Conservation (phyloP, 1,284 basidiomycete species). For the Coniferiporia weirii region DNA sequence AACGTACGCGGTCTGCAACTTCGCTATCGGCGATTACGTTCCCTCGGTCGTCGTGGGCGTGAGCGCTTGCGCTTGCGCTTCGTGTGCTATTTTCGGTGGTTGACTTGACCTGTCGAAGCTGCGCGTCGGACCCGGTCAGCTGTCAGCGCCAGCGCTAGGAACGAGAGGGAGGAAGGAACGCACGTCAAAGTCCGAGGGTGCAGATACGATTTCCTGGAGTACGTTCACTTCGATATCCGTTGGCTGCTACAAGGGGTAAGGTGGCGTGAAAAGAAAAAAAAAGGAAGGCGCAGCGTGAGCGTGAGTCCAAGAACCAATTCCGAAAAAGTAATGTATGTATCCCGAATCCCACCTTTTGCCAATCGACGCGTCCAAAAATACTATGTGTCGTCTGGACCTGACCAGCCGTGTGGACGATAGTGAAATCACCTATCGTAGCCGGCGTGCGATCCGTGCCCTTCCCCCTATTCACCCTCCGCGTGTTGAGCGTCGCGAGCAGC, state of each 20-base stretch:
- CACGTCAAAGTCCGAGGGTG: not conserved
- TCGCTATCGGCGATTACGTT: not conserved
- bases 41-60: too few species aligned
- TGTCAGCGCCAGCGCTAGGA: not conserved
- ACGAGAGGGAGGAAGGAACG: not conserved
- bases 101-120: not conserved
- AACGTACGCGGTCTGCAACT: not conserved
- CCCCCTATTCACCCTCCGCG: constrained; percentile 41
- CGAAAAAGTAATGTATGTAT: not conserved
- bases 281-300: too few species aligned
- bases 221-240: constrained; percentile 16
- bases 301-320: not conserved
- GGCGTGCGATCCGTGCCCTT: constrained; percentile 40
- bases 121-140: not conserved
- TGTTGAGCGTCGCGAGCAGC: constrained; percentile 61
- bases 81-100: too few species aligned
- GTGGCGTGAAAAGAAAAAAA: too few species aligned
- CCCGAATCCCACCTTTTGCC: constrained; percentile 5
- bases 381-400: constrained; percentile 15
- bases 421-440: constrained; percentile 27
- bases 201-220: constrained; percentile 5
- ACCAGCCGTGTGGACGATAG: constrained; percentile 10
- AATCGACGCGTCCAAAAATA: constrained; percentile 14
- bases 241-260: constrained; percentile 1
- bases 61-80: too few species aligned